Conservation (phyloP, 257 asterid genomes). For the Petunia axillaris region DNA sequence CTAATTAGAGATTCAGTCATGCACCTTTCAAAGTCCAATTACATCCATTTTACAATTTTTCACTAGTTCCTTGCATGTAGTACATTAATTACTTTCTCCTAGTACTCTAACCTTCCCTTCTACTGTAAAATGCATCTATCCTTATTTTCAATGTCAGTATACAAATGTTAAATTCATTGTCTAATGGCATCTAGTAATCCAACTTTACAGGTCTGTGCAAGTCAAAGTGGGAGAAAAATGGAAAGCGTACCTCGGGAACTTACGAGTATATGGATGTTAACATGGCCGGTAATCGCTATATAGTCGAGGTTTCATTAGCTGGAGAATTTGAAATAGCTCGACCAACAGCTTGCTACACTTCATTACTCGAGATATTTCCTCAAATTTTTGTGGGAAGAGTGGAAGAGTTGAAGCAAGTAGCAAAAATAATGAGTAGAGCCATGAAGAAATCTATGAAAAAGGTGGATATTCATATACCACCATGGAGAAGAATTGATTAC, state of each 20-base stretch:
- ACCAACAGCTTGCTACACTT: constrained; percentile 49
- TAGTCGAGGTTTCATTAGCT: constrained; percentile 55
- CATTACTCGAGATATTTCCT: constrained; percentile 52
- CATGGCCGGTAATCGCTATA: constrained; percentile 47
- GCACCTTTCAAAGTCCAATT: too few relatives aligned
- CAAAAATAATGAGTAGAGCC: constrained; percentile 61
- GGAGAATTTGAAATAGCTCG: constrained; percentile 75
- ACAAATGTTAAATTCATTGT: not conserved
- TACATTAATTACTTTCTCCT: too few relatives aligned
- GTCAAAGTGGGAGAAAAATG: constrained; percentile 73
- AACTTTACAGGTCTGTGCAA: constrained; percentile 75
- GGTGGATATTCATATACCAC: constrained; percentile 61
- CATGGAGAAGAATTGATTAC: constrained; percentile 78
- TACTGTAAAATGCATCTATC: too few relatives aligned
- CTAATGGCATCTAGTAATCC: not conserved
- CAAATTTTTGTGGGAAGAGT: constrained; percentile 46
- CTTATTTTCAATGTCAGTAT: too few relatives aligned
- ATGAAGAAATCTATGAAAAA: constrained; percentile 61
- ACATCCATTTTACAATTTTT: too few relatives aligned
- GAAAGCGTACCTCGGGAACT: constrained; percentile 49
- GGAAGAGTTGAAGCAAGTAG: constrained; percentile 57
- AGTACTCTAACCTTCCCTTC: too few relatives aligned
- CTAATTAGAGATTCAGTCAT: too few relatives aligned
- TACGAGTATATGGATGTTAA: constrained; percentile 72
- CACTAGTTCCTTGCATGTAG: too few relatives aligned